Conservation (phyloP, 345 rosid species). For the Eucalyptus dawsonii region DNA sequence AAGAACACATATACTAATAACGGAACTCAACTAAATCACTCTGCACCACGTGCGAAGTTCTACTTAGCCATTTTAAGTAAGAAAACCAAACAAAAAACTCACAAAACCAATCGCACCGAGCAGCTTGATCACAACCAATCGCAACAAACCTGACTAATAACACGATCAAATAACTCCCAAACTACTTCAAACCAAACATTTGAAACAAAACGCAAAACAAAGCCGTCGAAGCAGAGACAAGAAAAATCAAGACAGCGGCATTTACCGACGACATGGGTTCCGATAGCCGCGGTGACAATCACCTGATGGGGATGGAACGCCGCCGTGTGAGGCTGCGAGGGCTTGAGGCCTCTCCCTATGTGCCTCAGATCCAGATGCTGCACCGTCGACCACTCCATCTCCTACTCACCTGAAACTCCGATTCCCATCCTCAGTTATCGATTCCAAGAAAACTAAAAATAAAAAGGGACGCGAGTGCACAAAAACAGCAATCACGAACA, state of each 20-base stretch:
- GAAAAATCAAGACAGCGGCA: neutral
- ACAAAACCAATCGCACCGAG: neutral
- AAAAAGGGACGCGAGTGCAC: neutral
- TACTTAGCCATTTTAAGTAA: neutral
- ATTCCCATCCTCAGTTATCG: neutral
- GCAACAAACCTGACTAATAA: neutral
- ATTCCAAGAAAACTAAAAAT: neutral
- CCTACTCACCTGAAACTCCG: neutral
- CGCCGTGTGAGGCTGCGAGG: conserved; percentile 84
- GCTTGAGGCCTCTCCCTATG: conserved; percentile 61
- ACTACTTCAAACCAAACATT: neutral
- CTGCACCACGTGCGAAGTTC: neutral
- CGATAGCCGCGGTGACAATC: conserved; percentile 65
- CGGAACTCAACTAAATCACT: neutral
- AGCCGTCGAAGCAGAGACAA: neutral
- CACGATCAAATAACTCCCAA: neutral
- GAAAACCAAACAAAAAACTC: neutral
- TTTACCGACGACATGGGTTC: conserved; percentile 62
- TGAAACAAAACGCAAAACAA: neutral
- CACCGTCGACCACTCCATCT: conserved; percentile 97
- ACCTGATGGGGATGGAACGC: conserved; percentile 84
- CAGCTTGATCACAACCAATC: neutral
- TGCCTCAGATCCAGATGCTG: conserved; percentile 96
- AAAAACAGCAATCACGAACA: neutral
- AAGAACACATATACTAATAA: neutral